These are phyloP conservation scores for Orobanche coerulescens DNA, from an alignment of 257 asterid species.

Conservation along the genomic window DNA sequence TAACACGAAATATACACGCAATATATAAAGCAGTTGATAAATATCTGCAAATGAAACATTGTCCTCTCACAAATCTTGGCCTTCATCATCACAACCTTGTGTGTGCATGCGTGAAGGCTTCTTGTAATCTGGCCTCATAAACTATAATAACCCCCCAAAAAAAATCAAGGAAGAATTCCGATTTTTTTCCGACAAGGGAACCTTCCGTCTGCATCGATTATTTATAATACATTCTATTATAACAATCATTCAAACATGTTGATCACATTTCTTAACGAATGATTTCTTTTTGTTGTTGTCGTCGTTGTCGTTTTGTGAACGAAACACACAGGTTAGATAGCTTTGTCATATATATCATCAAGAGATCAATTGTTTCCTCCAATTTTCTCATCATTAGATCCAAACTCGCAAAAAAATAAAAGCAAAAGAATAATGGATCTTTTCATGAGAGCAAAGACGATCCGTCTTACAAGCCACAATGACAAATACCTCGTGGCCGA, in stretches of 20 bases:
- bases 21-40: neutral
- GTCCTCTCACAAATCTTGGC: constrained; percentile 12
- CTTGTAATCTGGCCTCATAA: neutral
- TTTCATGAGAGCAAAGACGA: constrained; percentile 38
- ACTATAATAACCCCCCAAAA: neutral
- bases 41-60: constrained; percentile 14
- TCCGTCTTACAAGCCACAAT: constrained; percentile 40
- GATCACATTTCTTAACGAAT: neutral
- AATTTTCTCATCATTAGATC: neutral
- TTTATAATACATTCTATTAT: neutral
- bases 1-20: constrained; percentile 4
- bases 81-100: constrained; percentile 9
- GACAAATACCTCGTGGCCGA: constrained; percentile 59
- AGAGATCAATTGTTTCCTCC: neutral
- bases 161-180: neutral
- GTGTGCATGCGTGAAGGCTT: constrained; percentile 13
- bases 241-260: neutral
- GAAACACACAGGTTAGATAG: constrained; percentile 4
- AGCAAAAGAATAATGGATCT: constrained; percentile 44
- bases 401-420: neutral
- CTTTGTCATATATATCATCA: neutral
- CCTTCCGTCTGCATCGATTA: neutral
- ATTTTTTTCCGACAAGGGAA: neutral
- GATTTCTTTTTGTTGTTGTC: neutral
- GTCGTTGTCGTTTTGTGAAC: neutral